Conservation (phyloP, 2,329 filamentous ascomycete genomes). For the Rasamsonia emersonii region DNA sequence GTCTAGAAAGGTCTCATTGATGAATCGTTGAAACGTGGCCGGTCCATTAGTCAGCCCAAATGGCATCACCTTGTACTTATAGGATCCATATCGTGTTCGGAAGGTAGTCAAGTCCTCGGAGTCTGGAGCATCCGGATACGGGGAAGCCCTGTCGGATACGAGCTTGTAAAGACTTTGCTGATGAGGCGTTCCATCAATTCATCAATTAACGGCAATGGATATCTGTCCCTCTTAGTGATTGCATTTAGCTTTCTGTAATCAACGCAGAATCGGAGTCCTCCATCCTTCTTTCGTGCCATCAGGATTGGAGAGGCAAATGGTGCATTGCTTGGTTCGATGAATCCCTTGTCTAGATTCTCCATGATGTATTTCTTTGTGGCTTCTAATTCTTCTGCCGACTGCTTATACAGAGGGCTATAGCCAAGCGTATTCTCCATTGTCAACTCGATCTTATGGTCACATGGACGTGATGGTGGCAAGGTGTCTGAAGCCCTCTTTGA, state of each 20-base stretch:
- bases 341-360: constrained; percentile 3
- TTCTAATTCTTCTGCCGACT: neutral
- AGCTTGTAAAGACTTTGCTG: constrained; percentile 18
- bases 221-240: constrained; percentile 18
- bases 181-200: constrained; percentile 13
- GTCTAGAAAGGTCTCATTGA: constrained; percentile 3
- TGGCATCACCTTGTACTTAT: constrained; percentile 19
- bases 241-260: constrained; percentile 19
- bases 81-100: constrained; percentile 14
- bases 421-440: constrained; percentile 1
- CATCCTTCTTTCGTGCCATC: constrained; percentile 7
- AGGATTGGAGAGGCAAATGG: constrained; percentile 4
- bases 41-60: constrained; percentile 16
- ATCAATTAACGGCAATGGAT: constrained; percentile 16
- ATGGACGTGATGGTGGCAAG: neutral
- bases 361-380: neutral
- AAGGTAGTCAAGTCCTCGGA: constrained; percentile 9
- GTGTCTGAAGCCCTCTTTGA: constrained; percentile 2
- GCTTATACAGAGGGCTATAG: constrained; percentile 1
- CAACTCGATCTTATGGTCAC: constrained; percentile 4
- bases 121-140: neutral
- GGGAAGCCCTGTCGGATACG: constrained; percentile 11
- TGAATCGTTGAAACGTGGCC: constrained; percentile 10
- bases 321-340: constrained; percentile 1
- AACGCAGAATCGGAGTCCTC: constrained; percentile 14